Evolutionary conservation across 768 basidiomycete genomes (phyloP).

Genomic region (Lentinus tigrinus): DNA sequence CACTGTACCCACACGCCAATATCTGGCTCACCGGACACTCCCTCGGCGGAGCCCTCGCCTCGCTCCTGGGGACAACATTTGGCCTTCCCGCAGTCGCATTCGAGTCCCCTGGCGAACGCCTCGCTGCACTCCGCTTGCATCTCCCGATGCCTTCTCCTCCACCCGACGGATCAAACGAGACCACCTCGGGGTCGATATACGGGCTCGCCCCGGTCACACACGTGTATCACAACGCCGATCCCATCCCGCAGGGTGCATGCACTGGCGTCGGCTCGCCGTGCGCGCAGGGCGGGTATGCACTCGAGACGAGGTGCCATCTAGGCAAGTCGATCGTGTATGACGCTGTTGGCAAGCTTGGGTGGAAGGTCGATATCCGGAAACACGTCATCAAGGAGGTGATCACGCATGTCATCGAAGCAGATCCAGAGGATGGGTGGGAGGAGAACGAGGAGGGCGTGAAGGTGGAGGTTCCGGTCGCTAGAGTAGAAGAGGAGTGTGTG

Average conservation of each 20-base stretch:
- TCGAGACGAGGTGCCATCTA: constrained; percentile 61
- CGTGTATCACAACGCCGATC: constrained; percentile 71
- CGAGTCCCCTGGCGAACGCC: constrained; percentile 63
- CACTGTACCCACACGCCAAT: constrained; percentile 54
- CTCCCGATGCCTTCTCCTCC: constrained; percentile 51
- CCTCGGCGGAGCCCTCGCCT: constrained; percentile 64
- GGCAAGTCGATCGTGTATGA: constrained; percentile 67
- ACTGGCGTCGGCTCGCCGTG: constrained; percentile 52
- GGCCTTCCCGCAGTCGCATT: constrained; percentile 65
- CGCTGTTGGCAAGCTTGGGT: constrained; percentile 59
- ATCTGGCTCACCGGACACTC: constrained; percentile 65
- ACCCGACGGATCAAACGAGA: not conserved
- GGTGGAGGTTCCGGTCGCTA: constrained; percentile 55
- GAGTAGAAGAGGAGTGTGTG: constrained; percentile 62
- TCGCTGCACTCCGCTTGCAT: constrained; percentile 60
- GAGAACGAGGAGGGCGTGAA: constrained; percentile 35
- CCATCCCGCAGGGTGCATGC: constrained; percentile 61
- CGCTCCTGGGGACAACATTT: constrained; percentile 63
- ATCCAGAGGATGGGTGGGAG: constrained; percentile 41
- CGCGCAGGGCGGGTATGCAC: constrained; percentile 63
- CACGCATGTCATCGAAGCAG: constrained; percentile 50
- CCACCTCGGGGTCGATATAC: not conserved
- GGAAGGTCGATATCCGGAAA: constrained; percentile 55
- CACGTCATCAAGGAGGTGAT: constrained; percentile 58
- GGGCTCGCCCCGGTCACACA: constrained; percentile 32